Base-by-base conservation (phyloP, 129 eudicot species). In the Tanacetum coccineum region DNA sequence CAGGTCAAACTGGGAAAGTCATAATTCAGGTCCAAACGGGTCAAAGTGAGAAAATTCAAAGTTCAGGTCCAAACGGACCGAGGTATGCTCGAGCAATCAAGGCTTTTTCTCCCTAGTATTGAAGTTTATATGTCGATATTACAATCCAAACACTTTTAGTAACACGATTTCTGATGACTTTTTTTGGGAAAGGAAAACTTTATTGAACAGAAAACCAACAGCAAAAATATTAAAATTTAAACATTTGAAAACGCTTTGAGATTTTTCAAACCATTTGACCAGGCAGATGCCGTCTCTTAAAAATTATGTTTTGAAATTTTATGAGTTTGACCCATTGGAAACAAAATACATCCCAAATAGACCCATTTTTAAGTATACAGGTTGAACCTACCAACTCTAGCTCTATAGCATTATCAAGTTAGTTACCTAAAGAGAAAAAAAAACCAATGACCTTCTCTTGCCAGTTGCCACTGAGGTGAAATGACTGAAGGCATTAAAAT, bases 391-490 rank as follows among this genome's bases (percentile, higher is more conserved):
- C 28, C 57, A 57, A 44, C 19, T n/a, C 30, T 5, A 44, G 46
- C 22, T 36, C 6, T 18, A 22, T 53, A 53, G 66, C 1, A n/a
- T 19, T 20, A 28, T 20, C 32, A 49, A 44, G 69, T 50, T 62
- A 62, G 58, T 59, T 77, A 94, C 99, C 99, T 68, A 97, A 94
- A 74, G 93, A 61, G 40, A 93, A 92, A 59, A 94, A 84, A 76
- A 94, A 84, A 50, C 78, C 99, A 67, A 58, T 83, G 62, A 94
- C 99, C 83, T 89, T 94, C 72, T 94, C 97, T 81, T 94, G 97
- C 99, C 96, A 94, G 95, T 81, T 94, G 97, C 99, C 96, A 94
- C 88, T 84, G 93, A 70, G 99, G 99, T 28, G 99, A 84, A 42
- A 58, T 74, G 45, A 67, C 80, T 13, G 81, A 81, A 54, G 97